Base-by-base conservation (phyloP, 2,329 filamentous ascomycete species). In the Cephalotrichum gorgonifer region DNA sequence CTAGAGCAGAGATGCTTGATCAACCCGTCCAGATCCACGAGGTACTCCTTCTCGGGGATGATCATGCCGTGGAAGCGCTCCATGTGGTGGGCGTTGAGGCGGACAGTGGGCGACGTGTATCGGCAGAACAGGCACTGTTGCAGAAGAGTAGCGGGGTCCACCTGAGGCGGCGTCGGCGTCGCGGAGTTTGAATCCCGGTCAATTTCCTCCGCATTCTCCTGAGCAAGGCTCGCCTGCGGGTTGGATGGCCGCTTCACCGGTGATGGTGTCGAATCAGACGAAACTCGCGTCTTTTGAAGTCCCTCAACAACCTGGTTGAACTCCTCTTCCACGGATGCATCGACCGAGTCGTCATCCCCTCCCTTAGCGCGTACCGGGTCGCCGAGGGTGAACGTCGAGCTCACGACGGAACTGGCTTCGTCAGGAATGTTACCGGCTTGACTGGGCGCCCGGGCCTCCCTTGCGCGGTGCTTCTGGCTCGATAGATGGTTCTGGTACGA, bases 21-120 rank as follows among this genome's bases (percentile, higher is more conserved):
- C 45, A 98, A 71, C 2, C 90, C 90, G 53, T 95, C 84, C 3
- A 93, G 64, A 59, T 98, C 79, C 4, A 86, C 81, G 2, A 98
- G 71, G 58, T 88, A 98, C 28, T 83, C 71, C 66, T 82, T 86
- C 64, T 98, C 93, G 0, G 93, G 93, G 53, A 98, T 84, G 66
- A 97, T 96, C 81, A 96, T 89, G 70, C 91, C 88, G 62, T 98
- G 93, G 58, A 85, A 83, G 52, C 87, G 85, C 62, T 85, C 83
- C 93, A 98, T 98, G 62, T 98, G 93, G 38, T 81, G 71, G 30
- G 88, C 73, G 60, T 90, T 96, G 28, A 90, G 72, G n/a, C 79
- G 68, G 6, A 88, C 69, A 12, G 79, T 85, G 1, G 87, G 80
- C 0, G 89, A 94, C 45, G 85, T 74, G 60, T 86, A 86, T 65